phyloP scores from a whole-genome alignment of 2,329 filamentous ascomycete species.

The Neonectria faginata region DNA sequence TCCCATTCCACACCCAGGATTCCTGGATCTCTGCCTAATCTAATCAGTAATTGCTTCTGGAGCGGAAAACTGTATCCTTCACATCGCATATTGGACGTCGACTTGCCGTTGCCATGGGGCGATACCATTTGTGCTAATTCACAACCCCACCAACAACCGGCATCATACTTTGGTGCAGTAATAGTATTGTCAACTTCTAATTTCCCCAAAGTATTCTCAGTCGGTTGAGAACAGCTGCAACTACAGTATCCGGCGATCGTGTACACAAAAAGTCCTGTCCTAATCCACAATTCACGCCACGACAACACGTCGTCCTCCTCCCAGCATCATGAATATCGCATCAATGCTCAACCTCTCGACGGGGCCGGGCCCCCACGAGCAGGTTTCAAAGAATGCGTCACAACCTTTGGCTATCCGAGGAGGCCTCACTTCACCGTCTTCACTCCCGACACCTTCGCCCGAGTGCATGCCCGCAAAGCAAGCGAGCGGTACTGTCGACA shows the following conservation, averaged over 20 bases:
- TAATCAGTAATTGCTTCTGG: constrained; percentile 42
- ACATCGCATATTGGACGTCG: constrained; percentile 19
- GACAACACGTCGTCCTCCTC: constrained; percentile 22
- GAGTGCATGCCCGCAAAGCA: constrained; percentile 45
- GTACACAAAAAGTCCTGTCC: background rate
- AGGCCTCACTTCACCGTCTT: constrained; percentile 26
- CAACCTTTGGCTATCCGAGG: constrained; percentile 18
- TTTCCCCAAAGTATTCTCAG: constrained; percentile 10
- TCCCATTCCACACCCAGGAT: constrained; percentile 22
- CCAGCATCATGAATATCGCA: constrained; percentile 34
- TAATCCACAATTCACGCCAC: constrained; percentile 17
- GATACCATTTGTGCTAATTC: constrained; percentile 33
- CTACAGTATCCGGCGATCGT: background rate
- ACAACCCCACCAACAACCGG: constrained; percentile 28
- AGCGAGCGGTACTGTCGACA: constrained; percentile 37
- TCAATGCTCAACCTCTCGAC: constrained; percentile 42
- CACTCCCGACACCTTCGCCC: constrained; percentile 51
- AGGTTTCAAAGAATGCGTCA: constrained; percentile 25
- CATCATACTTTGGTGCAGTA: constrained; percentile 25
- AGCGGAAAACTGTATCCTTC: constrained; percentile 35
- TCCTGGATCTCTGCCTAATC: constrained; percentile 21
- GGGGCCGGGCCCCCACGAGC: constrained; percentile 30
- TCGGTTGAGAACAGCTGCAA: constrained; percentile 11
- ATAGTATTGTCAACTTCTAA: constrained; percentile 31
- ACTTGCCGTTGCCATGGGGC: constrained; percentile 31